Base-by-base conservation (phyloP, 1,284 basidiomycete species). In the Boletellus deceptivus region DNA sequence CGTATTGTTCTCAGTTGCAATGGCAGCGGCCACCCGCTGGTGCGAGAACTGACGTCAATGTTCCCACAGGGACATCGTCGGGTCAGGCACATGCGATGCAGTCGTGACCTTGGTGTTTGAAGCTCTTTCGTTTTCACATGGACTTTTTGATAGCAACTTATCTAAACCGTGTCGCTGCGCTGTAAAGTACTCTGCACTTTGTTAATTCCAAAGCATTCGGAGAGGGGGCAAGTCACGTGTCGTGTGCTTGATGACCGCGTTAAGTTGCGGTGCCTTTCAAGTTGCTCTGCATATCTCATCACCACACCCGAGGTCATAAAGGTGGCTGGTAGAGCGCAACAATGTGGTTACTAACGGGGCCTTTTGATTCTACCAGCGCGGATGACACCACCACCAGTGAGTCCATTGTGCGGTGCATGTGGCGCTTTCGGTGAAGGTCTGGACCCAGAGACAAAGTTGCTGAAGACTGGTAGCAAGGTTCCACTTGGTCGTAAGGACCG, bases 401-500 rank as follows among this genome's bases (percentile, higher is more conserved):
- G 54, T 56, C 31, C 25, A 7, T 52, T 24, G 3, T 3, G 20
- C 18, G 14, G 33, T 41, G 11, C n/a, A n/a, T 38, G 24, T 13
- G 24, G 20, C 34, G 5, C 37, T 36, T 35, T 48, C 13, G 24
- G 31, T 31, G 25, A 45, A 25, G 34, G 22, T 37, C 45, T 37
- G 35, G 11, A 4, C 36, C 0, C 56, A 89, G 85, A 80, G 64
- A 66, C 69, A 13, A 88, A 86, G 59, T 63, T 86, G 6, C 70
- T 89, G 43, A 86, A 84, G 62, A 72, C 82, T 0, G 76, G 77
- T 16, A 73, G 64, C 39, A 71, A 69, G 16, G 81, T 85, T 52
- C 40, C 59, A 1, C 59, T 87, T 3, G 84, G 86, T 14, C 70
- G 86, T 29, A 83, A 78, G 61, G 76, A 74, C 3, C 67, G 67